Conservation (phyloP, 1,139 yeast genomes). For the Suhomyces maxii region DNA sequence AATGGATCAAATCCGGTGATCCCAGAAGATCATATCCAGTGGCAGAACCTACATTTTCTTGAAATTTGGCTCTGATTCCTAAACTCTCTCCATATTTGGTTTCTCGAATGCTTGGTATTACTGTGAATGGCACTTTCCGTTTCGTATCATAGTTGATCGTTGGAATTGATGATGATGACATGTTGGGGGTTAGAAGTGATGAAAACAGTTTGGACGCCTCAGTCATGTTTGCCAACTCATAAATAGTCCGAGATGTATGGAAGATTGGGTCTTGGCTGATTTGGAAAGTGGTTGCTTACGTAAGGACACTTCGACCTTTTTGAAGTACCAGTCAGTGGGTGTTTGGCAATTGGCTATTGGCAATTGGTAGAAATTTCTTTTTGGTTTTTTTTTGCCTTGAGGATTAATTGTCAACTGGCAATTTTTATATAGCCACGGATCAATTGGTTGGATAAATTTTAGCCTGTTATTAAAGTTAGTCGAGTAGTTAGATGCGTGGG, state of each 20-base stretch:
- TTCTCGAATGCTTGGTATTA: constrained; percentile 23
- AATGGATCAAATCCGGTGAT: constrained; percentile 43
- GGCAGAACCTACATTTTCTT: constrained; percentile 17
- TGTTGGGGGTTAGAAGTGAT: constrained; percentile 6
- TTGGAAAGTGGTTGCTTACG: neutral
- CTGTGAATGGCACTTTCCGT: constrained; percentile 6
- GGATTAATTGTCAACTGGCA: no score
- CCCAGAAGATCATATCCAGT: constrained; percentile 20
- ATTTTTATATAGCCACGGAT: no score
- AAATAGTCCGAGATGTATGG: neutral
- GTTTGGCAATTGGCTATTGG: no score
- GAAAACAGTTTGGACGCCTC: constrained; percentile 4
- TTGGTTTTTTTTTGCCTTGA: no score
- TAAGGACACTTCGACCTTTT: no score
- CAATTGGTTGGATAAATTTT: no score
- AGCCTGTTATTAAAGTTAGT: no score
- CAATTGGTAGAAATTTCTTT: no score
- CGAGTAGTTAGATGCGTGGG: no score
- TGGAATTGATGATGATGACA: constrained; percentile 6
- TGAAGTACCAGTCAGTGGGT: no score
- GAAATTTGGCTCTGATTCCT: constrained; percentile 24
- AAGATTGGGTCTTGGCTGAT: neutral
- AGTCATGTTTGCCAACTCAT: constrained; percentile 1
- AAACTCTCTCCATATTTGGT: constrained; percentile 30
- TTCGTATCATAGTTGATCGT: constrained; percentile 8